Evolutionary conservation across 2,329 filamentous ascomycete species (phyloP).

Genomic region (Diaporthe sp.): DNA sequence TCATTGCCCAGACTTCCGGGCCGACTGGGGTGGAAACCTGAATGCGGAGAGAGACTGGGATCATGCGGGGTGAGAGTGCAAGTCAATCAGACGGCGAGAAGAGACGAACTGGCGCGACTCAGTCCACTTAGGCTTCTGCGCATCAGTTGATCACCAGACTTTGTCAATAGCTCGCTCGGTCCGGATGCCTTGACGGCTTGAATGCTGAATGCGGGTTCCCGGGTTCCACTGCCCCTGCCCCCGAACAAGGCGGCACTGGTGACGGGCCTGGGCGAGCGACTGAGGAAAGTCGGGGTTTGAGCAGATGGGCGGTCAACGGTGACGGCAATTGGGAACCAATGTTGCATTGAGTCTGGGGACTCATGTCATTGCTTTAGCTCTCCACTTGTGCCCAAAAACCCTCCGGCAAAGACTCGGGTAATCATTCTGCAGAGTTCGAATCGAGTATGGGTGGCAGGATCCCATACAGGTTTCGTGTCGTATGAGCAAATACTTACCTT

Average conservation of each 20-base stretch:
- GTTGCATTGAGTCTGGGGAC: constrained; percentile 17
- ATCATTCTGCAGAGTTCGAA: not conserved
- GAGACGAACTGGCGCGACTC: constrained; percentile 25
- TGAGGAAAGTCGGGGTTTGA: not conserved
- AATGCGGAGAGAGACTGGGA: constrained; percentile 32
- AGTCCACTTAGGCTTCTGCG: not conserved
- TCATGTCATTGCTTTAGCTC: constrained; percentile 4
- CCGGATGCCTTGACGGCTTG: not conserved
- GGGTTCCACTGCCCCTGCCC: not conserved
- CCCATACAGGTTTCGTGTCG: too few species aligned
- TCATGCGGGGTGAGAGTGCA: constrained; percentile 8
- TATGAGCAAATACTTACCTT: not conserved
- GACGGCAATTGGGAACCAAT: not conserved
- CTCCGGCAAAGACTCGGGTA: constrained; percentile 5
- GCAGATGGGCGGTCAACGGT: constrained; percentile 4
- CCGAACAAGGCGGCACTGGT: not conserved
- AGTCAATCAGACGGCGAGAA: not conserved
- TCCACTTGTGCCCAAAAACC: not conserved
- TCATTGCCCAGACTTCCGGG: constrained; percentile 30
- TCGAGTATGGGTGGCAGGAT: not conserved
- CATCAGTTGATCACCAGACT: constrained; percentile 31
- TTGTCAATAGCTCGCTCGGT: not conserved
- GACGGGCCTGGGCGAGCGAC: not conserved
- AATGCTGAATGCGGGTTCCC: not conserved
- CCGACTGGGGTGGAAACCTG: constrained; percentile 29